A percentile compares a stretch with the other conserved stretches of the same genome.
Evolutionary conservation across 176 grass and related monocot genomes (phyloP).

Genomic region (Eremochloa ophiuroides): DNA sequence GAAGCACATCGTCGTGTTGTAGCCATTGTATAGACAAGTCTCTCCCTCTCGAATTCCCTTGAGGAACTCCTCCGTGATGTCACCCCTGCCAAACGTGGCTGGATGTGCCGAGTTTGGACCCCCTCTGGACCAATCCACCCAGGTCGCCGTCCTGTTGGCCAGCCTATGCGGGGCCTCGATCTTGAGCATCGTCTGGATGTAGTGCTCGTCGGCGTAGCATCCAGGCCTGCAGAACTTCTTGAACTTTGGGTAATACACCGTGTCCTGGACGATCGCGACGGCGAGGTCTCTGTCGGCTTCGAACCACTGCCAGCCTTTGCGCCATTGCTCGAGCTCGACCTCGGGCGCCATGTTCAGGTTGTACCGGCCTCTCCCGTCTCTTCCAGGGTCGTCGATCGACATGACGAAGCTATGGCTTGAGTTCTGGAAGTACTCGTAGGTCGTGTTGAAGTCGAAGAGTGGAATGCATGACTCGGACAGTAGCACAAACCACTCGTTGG

Average conservation of each 20-base stretch:
- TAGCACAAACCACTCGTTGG: slow-evolving; percentile 88
- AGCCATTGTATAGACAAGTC: slow-evolving; percentile 67
- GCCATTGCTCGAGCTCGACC: slow-evolving; percentile 79
- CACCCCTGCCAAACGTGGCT: slow-evolving; percentile 72
- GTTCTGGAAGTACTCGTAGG: slow-evolving; percentile 66
- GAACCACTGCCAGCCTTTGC: slow-evolving; percentile 95
- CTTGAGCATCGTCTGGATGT: slow-evolving; percentile 82
- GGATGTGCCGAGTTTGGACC: slow-evolving; percentile 76
- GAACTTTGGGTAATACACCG: slow-evolving; percentile 76
- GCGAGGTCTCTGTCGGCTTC: slow-evolving; percentile 61
- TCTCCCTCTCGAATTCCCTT: slow-evolving; percentile 46
- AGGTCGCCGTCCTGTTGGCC: slow-evolving; percentile 79
- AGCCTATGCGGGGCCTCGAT: slow-evolving; percentile 66
- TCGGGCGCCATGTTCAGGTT: slow-evolving; percentile 75
- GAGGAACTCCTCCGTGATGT: slow-evolving; percentile 77
- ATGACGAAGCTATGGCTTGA: slow-evolving; percentile 76
- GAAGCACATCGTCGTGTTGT: slow-evolving; percentile 50
- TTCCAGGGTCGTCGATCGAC: slow-evolving; percentile 67
- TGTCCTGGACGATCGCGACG: slow-evolving; percentile 58
- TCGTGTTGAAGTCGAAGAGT: slow-evolving; percentile 75
- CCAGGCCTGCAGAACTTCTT: slow-evolving; percentile 67
- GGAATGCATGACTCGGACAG: slow-evolving; percentile 90
- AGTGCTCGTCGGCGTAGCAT: slow-evolving; percentile 94
- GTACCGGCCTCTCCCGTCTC: slow-evolving; percentile 79
- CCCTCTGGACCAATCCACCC: slow-evolving; percentile 94